Evolutionary conservation across 2,329 filamentous ascomycete genomes (phyloP), one percentile per base, ranked within the genome.

Genomic region (Talaromyces sp.): DNA sequence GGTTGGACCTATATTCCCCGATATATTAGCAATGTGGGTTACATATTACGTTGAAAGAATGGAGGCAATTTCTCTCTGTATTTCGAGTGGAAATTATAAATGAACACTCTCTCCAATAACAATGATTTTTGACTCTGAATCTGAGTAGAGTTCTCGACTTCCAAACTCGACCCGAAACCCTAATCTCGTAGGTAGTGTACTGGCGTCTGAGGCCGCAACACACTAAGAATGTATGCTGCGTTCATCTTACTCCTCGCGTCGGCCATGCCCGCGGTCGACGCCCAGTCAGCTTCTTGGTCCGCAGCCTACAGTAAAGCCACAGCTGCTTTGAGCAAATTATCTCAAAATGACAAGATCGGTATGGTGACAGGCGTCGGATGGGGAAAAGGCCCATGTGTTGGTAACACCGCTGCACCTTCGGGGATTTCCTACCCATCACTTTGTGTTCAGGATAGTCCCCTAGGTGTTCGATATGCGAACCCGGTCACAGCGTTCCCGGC

Each of bases 291-390:
- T 17, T 45, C 52, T 35, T 97, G 93, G 93, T 85, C 85, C 13
- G 85, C 89, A 64, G 92, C 90, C 74, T 97, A 96, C 75, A 80
- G 80, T 54, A 93, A 93, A 75, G 93, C 93, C 0, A 85, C 88
- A 31, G 82, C 84, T 57, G 79, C 97, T 79, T 92, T 97, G 1
- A 80, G 84, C 61, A 86, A 86, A 70, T 97, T 98, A 93, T 94
- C 89, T 1, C 80, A 97, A 50, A 84, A 90, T 0, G 94, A 97
- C 74, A 97, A 97, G 78, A 91, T 97, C 69, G 97, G 97, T 74
- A 83, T 97, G 66, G 97, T 92, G 0, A 96, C 92, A 0, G 93
- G 93, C 3, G 93, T 89, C 0, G 93, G 92, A 13, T 96, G 91
- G 92, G 84, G 84, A 72, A 94, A 94, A 91, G 90, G 90, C 0